Evolutionary conservation across 1,284 basidiomycete genomes (phyloP), one percentile per base, ranked within the genome.

Genomic region (Violaceomyces palustris): DNA sequence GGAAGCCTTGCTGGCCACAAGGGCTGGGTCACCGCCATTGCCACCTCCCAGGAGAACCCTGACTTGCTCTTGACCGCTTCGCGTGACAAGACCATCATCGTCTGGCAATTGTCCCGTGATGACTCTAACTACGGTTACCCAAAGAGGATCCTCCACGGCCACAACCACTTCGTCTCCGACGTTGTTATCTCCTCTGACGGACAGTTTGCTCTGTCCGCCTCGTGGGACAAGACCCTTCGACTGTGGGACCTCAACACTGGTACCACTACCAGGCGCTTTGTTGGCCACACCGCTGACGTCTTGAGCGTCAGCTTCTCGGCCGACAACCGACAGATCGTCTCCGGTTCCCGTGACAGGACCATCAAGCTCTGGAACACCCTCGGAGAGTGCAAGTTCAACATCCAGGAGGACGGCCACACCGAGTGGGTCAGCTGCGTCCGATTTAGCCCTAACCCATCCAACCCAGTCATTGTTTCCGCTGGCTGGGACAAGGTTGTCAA

Each of bases 301-400:
- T 83, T 98, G 59, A 94, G 90, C 35, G 61, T 66, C 52, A 62
- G 57, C 44, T 73, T 70, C 61, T 66, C 62, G 33, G 71, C 72
- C 34, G 72, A 74, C 61, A 74, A 74, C 64, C 67, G 74, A 27
- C 93, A 98, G 78, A 99, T 99, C 75, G 94, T 98, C 64, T 96
- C 91, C 51, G 94, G 91, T 49, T 92, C 90, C 59, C 87, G 94
- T 68, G 94, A 99, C 83, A 82, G 81, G 76, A 86, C 67, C 43
- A 99, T 98, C 82, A 99, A 98, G 79, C 87, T 99, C 74, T 99
- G 94, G 94, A 98, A 99, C 81, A 99, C 94, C 60, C 85, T 99
- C 62, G 94, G 94, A 75, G 94, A 99, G 79, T 98, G 94, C 83
- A 99, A 98, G 78, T 98, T 91, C 77, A 89, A 97, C 78, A 99